These are phyloP conservation scores for Tetraselmis chui DNA, from an alignment of 139 green algal species.

Conservation along the genomic window DNA sequence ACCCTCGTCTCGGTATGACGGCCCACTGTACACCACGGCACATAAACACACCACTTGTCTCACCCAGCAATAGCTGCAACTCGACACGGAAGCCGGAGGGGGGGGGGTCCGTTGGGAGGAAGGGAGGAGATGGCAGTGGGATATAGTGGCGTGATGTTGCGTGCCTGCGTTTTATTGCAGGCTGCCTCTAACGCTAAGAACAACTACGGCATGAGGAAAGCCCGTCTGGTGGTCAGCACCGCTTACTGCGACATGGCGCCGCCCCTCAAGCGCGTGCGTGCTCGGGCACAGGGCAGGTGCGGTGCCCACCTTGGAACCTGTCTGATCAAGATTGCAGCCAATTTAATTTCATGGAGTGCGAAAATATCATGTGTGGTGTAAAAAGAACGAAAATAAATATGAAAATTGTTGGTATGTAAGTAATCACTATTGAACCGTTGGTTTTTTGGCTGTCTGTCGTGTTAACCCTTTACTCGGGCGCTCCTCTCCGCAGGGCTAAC, in stretches of 20 bases:
- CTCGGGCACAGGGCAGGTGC: constrained; percentile 73
- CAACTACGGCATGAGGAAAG: constrained; percentile 82
- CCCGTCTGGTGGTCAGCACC: constrained; percentile 74
- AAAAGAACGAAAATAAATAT: no score
- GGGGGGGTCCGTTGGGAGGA: no score
- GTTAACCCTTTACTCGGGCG: no score
- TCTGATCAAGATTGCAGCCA: not conserved
- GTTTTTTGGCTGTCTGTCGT: not conserved
- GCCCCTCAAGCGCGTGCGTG: constrained; percentile 70
- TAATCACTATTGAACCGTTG: not conserved
- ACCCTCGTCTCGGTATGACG: constrained; percentile 63
- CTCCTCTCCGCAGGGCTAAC: constrained; percentile 39
- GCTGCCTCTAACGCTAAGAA: constrained; percentile 93
- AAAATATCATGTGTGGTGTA: no score
- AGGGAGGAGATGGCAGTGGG: no score
- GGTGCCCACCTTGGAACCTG: not conserved
- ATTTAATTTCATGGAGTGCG: no score
- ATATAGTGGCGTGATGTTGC: constrained; percentile 1
- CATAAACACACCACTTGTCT: no score
- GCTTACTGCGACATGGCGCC: constrained; percentile 72
- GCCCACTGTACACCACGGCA: no score
- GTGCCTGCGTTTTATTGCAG: constrained; percentile 38
- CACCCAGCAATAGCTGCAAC: no score
- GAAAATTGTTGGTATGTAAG: constrained; percentile 7
- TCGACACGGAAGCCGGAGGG: no score